Percentiles rank a stretch among this genome's conserved stretches.
phyloP scores from a whole-genome alignment of 2,329 filamentous ascomycete genomes.

The Aspergillus caelatus region DNA sequence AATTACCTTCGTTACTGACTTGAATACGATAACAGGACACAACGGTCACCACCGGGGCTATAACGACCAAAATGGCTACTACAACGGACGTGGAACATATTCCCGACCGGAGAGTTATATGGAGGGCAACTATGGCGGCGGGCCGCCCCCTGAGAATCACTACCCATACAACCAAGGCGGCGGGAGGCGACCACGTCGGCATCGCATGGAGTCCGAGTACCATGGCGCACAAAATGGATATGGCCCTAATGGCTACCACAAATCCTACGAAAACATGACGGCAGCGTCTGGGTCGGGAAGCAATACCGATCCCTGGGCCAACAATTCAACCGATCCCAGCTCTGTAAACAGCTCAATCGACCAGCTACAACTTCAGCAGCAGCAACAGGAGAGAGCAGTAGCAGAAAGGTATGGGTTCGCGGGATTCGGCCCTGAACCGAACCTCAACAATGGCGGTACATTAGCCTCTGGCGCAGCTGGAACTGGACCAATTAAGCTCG shows the following conservation, averaged over 20 bases:
- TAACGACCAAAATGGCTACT: constrained; percentile 35
- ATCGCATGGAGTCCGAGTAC: constrained; percentile 40
- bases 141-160: constrained; percentile 53
- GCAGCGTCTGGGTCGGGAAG: constrained; percentile 67
- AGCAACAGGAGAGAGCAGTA: constrained; percentile 41
- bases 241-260: constrained; percentile 63
- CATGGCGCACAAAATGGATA: constrained; percentile 28
- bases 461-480: constrained; percentile 20
- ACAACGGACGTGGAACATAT: constrained; percentile 37
- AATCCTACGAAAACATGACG: constrained; percentile 84
- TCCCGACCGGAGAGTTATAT: constrained; percentile 51
- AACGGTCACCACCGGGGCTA: constrained; percentile 38
- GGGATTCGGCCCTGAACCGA: constrained; percentile 50
- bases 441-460: constrained; percentile 34
- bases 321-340: constrained; percentile 87
- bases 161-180: constrained; percentile 44
- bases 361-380: constrained; percentile 59
- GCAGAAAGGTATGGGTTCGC: constrained; percentile 67
- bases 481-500: constrained; percentile 17
- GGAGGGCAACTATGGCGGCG: constrained; percentile 34
- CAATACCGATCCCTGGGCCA: constrained; percentile 72
- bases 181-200: constrained; percentile 35
- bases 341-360: constrained; percentile 93
- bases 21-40: constrained; percentile 20
- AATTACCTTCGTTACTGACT: not conserved